phyloP scores from a whole-genome alignment of 148 eudicot genomes.

The Polygonum maritimum region DNA sequence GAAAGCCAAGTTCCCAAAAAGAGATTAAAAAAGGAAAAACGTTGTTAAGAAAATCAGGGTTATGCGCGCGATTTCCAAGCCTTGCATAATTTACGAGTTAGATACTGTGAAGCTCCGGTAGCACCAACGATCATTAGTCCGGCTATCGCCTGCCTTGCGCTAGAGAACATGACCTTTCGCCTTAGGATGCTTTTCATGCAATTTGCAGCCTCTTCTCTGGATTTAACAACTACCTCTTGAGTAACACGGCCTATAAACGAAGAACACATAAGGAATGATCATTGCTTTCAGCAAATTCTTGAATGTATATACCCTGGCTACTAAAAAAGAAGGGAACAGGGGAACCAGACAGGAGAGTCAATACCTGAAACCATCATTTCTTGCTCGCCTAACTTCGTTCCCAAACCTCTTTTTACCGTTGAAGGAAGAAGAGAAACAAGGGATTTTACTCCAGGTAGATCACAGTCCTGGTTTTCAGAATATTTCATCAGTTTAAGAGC shows the following conservation, averaged over 20 bases:
- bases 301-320: not conserved
- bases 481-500: slow-evolving; percentile 10
- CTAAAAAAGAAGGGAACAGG: not conserved
- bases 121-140: slow-evolving; percentile 72
- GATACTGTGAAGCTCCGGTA: slow-evolving; percentile 50
- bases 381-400: slow-evolving; percentile 34
- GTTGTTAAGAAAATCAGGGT: not conserved
- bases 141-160: slow-evolving; percentile 79
- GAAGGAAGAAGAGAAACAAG: slow-evolving; percentile 64
- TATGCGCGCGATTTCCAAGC: slow-evolving; percentile 77
- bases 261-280: not conserved
- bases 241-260: slow-evolving; percentile 27
- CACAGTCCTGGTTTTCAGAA: slow-evolving; percentile 51
- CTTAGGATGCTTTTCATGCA: slow-evolving; percentile 59
- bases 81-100: slow-evolving; percentile 61
- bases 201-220: slow-evolving; percentile 57
- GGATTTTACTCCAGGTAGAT: slow-evolving; percentile 46
- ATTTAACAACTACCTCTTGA: slow-evolving; percentile 32
- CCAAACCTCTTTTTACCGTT: slow-evolving; percentile 49
- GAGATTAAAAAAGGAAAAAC: not conserved
- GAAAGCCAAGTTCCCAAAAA: not conserved
- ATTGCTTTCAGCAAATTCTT: not conserved
- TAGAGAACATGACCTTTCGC: slow-evolving; percentile 72
- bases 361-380: slow-evolving; percentile 38
- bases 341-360: not conserved